Conservation (phyloP, 176 grass and related monocot species). For the Bothriochloa decipiens region DNA sequence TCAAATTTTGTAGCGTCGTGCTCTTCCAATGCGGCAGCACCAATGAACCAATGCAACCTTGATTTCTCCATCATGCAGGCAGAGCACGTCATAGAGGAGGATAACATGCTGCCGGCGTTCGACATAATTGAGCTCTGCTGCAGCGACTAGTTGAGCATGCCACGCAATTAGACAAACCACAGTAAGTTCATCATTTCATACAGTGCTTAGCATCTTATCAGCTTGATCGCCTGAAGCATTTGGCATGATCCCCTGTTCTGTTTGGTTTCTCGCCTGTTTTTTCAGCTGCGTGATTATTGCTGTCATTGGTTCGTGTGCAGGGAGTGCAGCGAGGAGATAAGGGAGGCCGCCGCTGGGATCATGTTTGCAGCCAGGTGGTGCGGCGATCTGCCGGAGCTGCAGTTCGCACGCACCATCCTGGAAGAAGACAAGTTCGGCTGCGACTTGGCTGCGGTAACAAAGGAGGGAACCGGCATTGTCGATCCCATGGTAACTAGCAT, state of each 20-base stretch:
- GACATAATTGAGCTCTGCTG: conserved; percentile 52
- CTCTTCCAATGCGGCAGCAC: not conserved
- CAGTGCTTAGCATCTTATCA: not conserved
- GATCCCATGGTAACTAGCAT: conserved; percentile 34
- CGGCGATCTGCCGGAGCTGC: conserved; percentile 49
- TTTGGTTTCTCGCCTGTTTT: too few species aligned
- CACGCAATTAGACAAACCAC: conserved; percentile 30
- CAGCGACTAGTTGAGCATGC: conserved; percentile 39
- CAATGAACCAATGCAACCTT: not conserved
- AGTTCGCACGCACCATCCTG: conserved; percentile 40
- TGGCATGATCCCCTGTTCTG: not conserved
- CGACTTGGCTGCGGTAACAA: conserved; percentile 14
- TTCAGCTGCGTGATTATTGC: not conserved
- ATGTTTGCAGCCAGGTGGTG: conserved; percentile 49
- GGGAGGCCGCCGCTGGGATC: conserved; percentile 40
- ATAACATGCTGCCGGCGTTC: conserved; percentile 50
- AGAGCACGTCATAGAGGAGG: conserved; percentile 51
- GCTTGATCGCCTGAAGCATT: not conserved
- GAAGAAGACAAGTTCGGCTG: conserved; percentile 43
- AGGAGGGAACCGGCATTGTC: conserved; percentile 38
- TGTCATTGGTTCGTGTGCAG: conserved; percentile 4
- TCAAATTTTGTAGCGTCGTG: not conserved
- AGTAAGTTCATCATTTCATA: conserved; percentile 5
- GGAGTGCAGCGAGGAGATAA: conserved; percentile 38
- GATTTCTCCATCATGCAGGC: conserved; percentile 2